phyloP scores from a whole-genome alignment of 2,329 filamentous ascomycete genomes.

The Furcasterigmium sp. region DNA sequence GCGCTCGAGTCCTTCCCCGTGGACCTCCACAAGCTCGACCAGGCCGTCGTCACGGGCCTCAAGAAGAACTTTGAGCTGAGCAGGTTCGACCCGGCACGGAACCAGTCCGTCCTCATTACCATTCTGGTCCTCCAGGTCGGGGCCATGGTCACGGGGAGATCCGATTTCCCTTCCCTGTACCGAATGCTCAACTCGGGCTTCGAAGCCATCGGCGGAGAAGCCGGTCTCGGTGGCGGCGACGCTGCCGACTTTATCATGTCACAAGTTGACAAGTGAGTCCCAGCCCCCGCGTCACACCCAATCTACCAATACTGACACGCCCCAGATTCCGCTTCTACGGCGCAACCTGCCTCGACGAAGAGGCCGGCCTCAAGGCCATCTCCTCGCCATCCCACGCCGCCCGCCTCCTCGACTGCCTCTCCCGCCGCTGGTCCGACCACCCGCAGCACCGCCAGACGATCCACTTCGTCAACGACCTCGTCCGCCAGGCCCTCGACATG shows the following conservation, averaged over 20 bases:
- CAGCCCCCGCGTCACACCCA: too few relatives aligned
- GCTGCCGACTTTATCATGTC: conserved; percentile 15
- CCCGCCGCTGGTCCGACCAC: not conserved
- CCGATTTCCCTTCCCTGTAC: conserved; percentile 19
- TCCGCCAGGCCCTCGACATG: conserved; percentile 9
- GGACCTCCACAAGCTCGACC: conserved; percentile 3
- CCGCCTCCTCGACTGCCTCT: not conserved
- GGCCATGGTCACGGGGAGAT: conserved; percentile 17
- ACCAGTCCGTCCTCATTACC: conserved; percentile 6
- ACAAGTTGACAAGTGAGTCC: conserved; percentile 20
- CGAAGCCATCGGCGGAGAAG: conserved; percentile 17
- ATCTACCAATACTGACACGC: not conserved
- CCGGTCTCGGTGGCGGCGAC: conserved; percentile 11
- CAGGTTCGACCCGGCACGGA: not conserved
- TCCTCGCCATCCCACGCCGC: not conserved
- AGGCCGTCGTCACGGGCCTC: not conserved
- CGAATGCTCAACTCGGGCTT: conserved; percentile 20
- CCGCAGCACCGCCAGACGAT: not conserved
- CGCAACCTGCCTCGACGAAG: conserved; percentile 1
- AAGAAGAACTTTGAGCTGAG: not conserved
- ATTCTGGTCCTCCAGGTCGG: conserved; percentile 18
- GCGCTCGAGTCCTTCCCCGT: not conserved
- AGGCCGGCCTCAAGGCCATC: not conserved
- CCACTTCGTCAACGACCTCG: conserved; percentile 7
- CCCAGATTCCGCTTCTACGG: conserved; percentile 5